phyloP scores from a whole-genome alignment of 495 filamentous ascomycete species.

The Elasticomyces elasticus region DNA sequence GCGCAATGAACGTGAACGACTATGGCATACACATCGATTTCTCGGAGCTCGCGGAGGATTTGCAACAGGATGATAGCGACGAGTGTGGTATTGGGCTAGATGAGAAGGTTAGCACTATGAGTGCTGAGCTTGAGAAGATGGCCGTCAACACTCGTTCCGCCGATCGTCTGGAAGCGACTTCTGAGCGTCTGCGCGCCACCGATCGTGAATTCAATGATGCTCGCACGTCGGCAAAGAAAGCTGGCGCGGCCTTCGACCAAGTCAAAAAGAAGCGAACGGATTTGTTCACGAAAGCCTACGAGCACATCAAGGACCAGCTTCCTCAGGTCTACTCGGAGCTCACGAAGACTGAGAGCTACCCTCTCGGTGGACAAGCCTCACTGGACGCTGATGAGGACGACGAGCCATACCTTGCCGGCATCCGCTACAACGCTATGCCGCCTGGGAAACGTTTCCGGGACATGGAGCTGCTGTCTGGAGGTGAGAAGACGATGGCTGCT shows the following conservation, averaged over 20 bases:
- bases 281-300: slow-evolving; percentile 88
- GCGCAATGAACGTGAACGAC: slow-evolving; percentile 48
- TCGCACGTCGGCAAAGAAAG: slow-evolving; percentile 56
- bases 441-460: slow-evolving; percentile 97
- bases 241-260: slow-evolving; percentile 70
- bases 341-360: slow-evolving; percentile 72
- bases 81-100: slow-evolving; percentile 40
- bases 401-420: slow-evolving; percentile 82
- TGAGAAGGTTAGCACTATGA: slow-evolving; percentile 64
- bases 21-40: slow-evolving; percentile 93
- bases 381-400: slow-evolving; percentile 85
- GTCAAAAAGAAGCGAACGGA: slow-evolving; percentile 77
- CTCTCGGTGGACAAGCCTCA: slow-evolving; percentile 87
- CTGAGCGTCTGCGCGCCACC: slow-evolving; percentile 70
- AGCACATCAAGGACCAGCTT: slow-evolving; percentile 91
- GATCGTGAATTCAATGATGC: slow-evolving; percentile 85
- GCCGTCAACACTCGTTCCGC: slow-evolving; percentile 92
- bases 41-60: slow-evolving; percentile 71
- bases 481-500: slow-evolving; percentile 98
- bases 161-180: slow-evolving; percentile 79
- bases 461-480: slow-evolving; percentile 96
- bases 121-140: slow-evolving; percentile 77
- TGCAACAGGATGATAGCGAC: slow-evolving; percentile 48
- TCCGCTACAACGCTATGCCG: slow-evolving; percentile 98
- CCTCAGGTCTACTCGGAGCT: slow-evolving; percentile 88